These are phyloP conservation scores for Lanmaoa rubissima DNA, from an alignment of 768 basidiomycete species.

Conservation along the genomic window DNA sequence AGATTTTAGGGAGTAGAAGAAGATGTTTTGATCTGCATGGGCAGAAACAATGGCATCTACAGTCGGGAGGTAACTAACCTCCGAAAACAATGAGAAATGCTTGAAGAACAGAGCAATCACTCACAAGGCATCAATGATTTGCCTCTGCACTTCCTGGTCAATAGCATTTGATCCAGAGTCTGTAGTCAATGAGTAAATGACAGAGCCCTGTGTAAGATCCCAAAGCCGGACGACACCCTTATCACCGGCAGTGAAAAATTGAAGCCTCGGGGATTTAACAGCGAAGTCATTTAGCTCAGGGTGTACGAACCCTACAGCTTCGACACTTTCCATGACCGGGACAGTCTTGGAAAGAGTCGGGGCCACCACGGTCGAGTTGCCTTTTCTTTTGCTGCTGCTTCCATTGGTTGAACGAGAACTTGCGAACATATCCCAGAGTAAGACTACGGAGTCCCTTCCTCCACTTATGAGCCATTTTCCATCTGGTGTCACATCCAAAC, in stretches of 20 bases:
- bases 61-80: conserved; percentile 62
- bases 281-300: conserved; percentile 45
- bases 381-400: conserved; percentile 33
- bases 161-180: conserved; percentile 35
- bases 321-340: conserved; percentile 80
- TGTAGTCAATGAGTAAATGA: conserved; percentile 58
- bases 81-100: conserved; percentile 17
- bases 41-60: conserved; percentile 71
- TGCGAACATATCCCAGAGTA: conserved; percentile 80
- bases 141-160: conserved; percentile 75
- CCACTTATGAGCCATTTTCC: conserved; percentile 90
- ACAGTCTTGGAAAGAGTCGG: conserved; percentile 77
- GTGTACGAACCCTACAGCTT: conserved; percentile 74
- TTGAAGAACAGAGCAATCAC: conserved; percentile 33
- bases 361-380: conserved; percentile 44
- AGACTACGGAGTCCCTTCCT: conserved; percentile 88
- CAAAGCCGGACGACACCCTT: conserved; percentile 84
- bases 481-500: conserved; percentile 79
- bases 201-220: conserved; percentile 68
- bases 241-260: conserved; percentile 89
- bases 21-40: conserved; percentile 96
- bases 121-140: conserved; percentile 81
- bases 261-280: conserved; percentile 39
- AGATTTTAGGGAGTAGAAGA: conserved; percentile 80
- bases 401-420: background rate